These are phyloP conservation scores for Aspergillus calidoustus DNA, from an alignment of 2,329 filamentous ascomycete genomes.

Conservation along the genomic window DNA sequence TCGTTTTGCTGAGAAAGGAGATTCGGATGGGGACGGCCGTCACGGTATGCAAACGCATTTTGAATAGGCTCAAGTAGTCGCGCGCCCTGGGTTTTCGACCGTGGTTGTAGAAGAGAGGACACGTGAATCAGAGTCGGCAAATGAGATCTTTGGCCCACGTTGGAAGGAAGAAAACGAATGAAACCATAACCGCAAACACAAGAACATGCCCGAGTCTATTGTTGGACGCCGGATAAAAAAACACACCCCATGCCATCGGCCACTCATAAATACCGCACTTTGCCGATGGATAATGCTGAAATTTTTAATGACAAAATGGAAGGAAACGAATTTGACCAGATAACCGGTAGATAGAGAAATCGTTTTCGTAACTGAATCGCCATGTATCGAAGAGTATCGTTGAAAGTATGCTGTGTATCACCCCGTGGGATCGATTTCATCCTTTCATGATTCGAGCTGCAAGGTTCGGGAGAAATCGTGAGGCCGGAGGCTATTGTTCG, in stretches of 20 bases:
- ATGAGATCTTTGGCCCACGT: constrained; percentile 30
- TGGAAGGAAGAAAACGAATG: constrained; percentile 25
- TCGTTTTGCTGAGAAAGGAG: constrained; percentile 21
- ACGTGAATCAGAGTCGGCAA: constrained; percentile 25
- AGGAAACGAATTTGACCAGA: constrained; percentile 21
- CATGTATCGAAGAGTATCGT: constrained; percentile 7
- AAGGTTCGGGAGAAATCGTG: neutral
- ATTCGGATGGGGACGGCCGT: constrained; percentile 25
- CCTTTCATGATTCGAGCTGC: neutral
- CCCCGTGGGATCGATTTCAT: neutral
- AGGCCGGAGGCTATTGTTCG: neutral
- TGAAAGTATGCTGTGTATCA: neutral
- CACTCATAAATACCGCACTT: constrained; percentile 40
- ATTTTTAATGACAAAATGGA: constrained; percentile 23
- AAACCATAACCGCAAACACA: constrained; percentile 27
- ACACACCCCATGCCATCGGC: constrained; percentile 39
- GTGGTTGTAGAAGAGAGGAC: constrained; percentile 13
- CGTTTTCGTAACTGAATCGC: constrained; percentile 24
- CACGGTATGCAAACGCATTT: constrained; percentile 26
- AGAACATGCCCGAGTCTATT: constrained; percentile 49
- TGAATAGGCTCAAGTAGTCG: constrained; percentile 20
- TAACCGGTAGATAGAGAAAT: constrained; percentile 20
- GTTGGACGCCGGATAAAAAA: constrained; percentile 46
- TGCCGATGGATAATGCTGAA: constrained; percentile 35
- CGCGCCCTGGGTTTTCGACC: constrained; percentile 18